phyloP scores from a whole-genome alignment of 768 basidiomycete genomes.

The Pisolithus tinctorius region DNA sequence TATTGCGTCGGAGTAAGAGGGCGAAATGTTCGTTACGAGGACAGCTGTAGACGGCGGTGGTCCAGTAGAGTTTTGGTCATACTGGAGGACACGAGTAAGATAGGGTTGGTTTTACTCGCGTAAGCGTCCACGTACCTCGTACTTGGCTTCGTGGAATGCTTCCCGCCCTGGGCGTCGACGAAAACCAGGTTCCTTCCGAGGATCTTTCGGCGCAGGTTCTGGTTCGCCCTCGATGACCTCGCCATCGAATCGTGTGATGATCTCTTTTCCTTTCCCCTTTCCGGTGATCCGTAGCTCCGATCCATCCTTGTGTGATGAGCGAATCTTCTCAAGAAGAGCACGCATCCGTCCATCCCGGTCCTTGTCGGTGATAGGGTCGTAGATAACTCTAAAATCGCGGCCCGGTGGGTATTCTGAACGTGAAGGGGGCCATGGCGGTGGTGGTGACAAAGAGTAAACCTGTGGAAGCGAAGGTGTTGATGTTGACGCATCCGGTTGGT shows the following conservation, averaged over 20 bases:
- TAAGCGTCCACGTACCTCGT: slow-evolving; percentile 42
- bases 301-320: slow-evolving; percentile 25
- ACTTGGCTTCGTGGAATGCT: slow-evolving; percentile 42
- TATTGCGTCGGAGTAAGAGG: slow-evolving; percentile 60
- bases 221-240: slow-evolving; percentile 41
- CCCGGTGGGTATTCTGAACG: slow-evolving; percentile 40
- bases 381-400: slow-evolving; percentile 56
- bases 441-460: slow-evolving; percentile 34
- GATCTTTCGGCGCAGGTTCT: slow-evolving; percentile 43
- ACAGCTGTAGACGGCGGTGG: slow-evolving; percentile 71
- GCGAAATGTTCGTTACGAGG: slow-evolving; percentile 63
- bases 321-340: slow-evolving; percentile 36
- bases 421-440: slow-evolving; percentile 52
- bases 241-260: slow-evolving; percentile 47
- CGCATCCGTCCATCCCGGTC: slow-evolving; percentile 34
- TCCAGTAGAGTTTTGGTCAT: slow-evolving; percentile 65
- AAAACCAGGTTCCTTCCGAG: slow-evolving; percentile 40
- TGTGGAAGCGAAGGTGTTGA: slow-evolving; percentile 25
- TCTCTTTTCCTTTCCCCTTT: slow-evolving; percentile 60
- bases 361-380: slow-evolving; percentile 51
- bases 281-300: slow-evolving; percentile 44
- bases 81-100: slow-evolving; percentile 35
- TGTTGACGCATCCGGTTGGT: slow-evolving; percentile 23
- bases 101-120: slow-evolving; percentile 4
- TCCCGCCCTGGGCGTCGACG: slow-evolving; percentile 27